phyloP scores from a whole-genome alignment of 176 grass and related monocot species.

The Oryza rufipogon region DNA sequence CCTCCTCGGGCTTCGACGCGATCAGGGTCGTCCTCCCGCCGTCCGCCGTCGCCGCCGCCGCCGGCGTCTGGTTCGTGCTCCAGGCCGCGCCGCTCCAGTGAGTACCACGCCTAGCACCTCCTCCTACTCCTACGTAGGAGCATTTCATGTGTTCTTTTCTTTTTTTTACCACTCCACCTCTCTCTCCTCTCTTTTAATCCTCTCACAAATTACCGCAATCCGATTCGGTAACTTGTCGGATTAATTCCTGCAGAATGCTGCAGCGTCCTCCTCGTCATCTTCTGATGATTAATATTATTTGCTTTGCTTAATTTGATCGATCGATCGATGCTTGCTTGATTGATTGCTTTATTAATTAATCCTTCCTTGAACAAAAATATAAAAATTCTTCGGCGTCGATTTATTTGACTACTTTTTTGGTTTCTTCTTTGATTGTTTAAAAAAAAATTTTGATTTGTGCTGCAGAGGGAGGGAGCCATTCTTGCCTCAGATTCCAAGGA shows the following conservation, averaged over 20 bases:
- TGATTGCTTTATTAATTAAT: conserved; percentile 7
- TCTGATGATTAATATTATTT: not conserved
- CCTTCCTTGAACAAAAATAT: not conserved
- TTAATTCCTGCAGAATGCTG: conserved; percentile 17
- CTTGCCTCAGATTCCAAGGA: conserved; percentile 94
- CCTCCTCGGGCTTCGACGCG: conserved; percentile 31
- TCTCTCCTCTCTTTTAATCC: not conserved
- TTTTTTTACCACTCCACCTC: not conserved
- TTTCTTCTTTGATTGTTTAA: not conserved
- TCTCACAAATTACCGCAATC: not conserved
- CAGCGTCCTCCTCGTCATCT: not conserved
- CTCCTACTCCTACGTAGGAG: not conserved
- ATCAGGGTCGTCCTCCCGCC: conserved; percentile 60
- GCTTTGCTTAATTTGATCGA: not conserved
- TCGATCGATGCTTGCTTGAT: not conserved
- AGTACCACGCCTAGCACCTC: conserved; percentile 27
- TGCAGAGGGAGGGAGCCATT: conserved; percentile 85
- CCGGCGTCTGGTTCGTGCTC: conserved; percentile 74
- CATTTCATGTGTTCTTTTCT: conserved; percentile 51
- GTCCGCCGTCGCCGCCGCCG: conserved; percentile 23
- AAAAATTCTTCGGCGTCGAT: not conserved
- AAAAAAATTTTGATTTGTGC: conserved; percentile 36
- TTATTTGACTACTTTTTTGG: conserved; percentile 24
- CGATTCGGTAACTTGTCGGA: conserved; percentile 13
- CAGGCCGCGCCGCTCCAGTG: conserved; percentile 76